A percentile compares a stretch with the other conserved stretches of the same genome.
Evolutionary conservation across 495 filamentous ascomycete genomes (phyloP).

Genomic region (Daldinia concentrica): DNA sequence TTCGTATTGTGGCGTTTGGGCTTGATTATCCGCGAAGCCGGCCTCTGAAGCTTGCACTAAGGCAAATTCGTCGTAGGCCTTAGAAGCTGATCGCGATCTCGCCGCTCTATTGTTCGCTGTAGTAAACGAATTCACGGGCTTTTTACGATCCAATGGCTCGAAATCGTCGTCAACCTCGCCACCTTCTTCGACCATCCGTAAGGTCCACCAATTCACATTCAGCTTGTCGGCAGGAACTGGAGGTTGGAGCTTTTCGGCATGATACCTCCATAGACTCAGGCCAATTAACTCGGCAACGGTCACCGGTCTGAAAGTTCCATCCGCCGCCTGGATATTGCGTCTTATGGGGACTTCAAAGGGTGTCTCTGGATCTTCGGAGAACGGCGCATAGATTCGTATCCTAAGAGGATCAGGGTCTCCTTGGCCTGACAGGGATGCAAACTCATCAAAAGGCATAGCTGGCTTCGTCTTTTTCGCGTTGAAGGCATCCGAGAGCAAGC

Average conservation of each 20-base stretch:
- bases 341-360: slow-evolving; percentile 82
- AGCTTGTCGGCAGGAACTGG: slow-evolving; percentile 71
- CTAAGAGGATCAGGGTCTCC: slow-evolving; percentile 83
- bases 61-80: slow-evolving; percentile 92
- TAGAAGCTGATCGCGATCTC: slow-evolving; percentile 77
- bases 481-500: slow-evolving; percentile 71
- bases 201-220: slow-evolving; percentile 90
- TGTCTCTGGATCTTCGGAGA: slow-evolving; percentile 73
- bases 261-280: slow-evolving; percentile 84
- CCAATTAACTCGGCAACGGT: slow-evolving; percentile 93
- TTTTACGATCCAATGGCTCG: slow-evolving; percentile 80
- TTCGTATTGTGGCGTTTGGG: slow-evolving; percentile 73
- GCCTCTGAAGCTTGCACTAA: slow-evolving; percentile 81
- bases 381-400: slow-evolving; percentile 88
- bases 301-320: slow-evolving; percentile 68
- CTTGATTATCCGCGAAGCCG: slow-evolving; percentile 81
- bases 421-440: slow-evolving; percentile 85
- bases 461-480: slow-evolving; percentile 83
- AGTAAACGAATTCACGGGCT: slow-evolving; percentile 83
- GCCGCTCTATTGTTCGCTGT: slow-evolving; percentile 83
- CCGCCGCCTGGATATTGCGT: slow-evolving; percentile 76
- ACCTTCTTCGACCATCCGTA: slow-evolving; percentile 88
- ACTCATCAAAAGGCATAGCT: slow-evolving; percentile 82
- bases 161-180: slow-evolving; percentile 97
- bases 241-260: slow-evolving; percentile 81